These are phyloP conservation scores for Neurospora terricola DNA, from an alignment of 495 filamentous ascomycete genomes.

Conservation along the genomic window DNA sequence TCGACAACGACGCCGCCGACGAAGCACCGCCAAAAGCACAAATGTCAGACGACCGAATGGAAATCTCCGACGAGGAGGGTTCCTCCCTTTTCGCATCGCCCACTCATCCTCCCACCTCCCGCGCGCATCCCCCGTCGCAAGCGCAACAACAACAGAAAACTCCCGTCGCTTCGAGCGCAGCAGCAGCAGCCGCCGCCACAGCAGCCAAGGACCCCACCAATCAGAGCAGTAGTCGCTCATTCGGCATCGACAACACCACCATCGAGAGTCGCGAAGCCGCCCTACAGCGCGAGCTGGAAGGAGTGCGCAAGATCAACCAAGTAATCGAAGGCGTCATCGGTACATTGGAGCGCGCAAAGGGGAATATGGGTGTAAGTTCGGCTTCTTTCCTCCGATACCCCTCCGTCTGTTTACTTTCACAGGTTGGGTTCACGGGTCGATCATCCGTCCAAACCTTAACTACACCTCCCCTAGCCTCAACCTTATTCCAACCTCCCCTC, in stretches of 20 bases:
- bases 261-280: conserved; percentile 58
- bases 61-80: conserved; percentile 43
- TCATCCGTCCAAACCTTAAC: neutral
- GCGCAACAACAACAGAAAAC: neutral
- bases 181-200: conserved; percentile 7
- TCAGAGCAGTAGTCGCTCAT: conserved; percentile 31
- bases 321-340: conserved; percentile 76
- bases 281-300: conserved; percentile 68
- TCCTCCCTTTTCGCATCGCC: conserved; percentile 63
- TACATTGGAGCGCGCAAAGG: conserved; percentile 69
- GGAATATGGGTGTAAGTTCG: conserved; percentile 74
- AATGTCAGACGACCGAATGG: conserved; percentile 15
- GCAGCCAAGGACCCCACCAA: conserved; percentile 35
- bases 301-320: conserved; percentile 73
- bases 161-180: conserved; percentile 2
- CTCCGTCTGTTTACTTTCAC: neutral
- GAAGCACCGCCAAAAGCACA: neutral
- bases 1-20: neutral
- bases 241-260: conserved; percentile 41
- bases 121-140: neutral
- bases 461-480: neutral
- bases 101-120: conserved; percentile 25
- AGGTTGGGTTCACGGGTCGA: neutral
- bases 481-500: too few species aligned
- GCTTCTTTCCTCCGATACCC: neutral